Conservation (phyloP, 1,284 basidiomycete species). For the Mycena citricolor region DNA sequence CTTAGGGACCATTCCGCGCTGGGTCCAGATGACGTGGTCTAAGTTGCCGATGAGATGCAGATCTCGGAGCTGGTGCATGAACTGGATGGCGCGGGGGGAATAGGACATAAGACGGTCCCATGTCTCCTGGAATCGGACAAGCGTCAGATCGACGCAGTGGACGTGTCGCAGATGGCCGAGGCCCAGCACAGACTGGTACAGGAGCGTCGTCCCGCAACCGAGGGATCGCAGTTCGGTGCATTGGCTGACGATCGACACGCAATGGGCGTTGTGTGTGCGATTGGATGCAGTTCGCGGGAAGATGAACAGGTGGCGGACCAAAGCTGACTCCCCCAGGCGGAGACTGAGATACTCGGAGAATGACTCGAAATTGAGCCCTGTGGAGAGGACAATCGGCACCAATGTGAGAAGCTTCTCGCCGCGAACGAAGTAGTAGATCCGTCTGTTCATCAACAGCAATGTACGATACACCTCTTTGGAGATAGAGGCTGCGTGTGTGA, state of each 20-base stretch:
- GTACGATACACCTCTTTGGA: conserved; percentile 22
- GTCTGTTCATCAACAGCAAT: conserved; percentile 20
- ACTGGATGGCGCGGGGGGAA: conserved; percentile 11
- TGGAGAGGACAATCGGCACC: conserved; percentile 15
- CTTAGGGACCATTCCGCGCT: conserved; percentile 11
- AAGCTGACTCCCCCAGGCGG: conserved; percentile 13
- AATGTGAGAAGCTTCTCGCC: conserved; percentile 13
- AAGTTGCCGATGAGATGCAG: conserved; percentile 19
- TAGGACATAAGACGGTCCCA: conserved; percentile 19
- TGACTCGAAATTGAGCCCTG: conserved; percentile 6
- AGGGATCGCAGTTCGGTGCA: conserved; percentile 31
- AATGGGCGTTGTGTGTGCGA: neutral
- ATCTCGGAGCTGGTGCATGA: conserved; percentile 16
- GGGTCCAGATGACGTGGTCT: conserved; percentile 1
- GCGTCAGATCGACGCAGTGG: conserved; percentile 27
- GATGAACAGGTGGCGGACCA: conserved; percentile 22
- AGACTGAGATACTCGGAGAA: conserved; percentile 11
- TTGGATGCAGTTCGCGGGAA: conserved; percentile 12
- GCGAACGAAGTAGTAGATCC: conserved; percentile 12
- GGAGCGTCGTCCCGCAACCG: conserved; percentile 28
- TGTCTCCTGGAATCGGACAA: conserved; percentile 25
- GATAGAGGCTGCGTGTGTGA: conserved; percentile 10
- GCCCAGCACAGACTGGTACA: conserved; percentile 23
- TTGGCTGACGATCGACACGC: conserved; percentile 25
- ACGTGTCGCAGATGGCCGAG: conserved; percentile 18